A percentile compares a stretch with the other conserved stretches of the same genome.
These are phyloP conservation scores for Dothideomycetes sp. DNA, from an alignment of 2,329 filamentous ascomycete genomes.

Conservation along the genomic window DNA sequence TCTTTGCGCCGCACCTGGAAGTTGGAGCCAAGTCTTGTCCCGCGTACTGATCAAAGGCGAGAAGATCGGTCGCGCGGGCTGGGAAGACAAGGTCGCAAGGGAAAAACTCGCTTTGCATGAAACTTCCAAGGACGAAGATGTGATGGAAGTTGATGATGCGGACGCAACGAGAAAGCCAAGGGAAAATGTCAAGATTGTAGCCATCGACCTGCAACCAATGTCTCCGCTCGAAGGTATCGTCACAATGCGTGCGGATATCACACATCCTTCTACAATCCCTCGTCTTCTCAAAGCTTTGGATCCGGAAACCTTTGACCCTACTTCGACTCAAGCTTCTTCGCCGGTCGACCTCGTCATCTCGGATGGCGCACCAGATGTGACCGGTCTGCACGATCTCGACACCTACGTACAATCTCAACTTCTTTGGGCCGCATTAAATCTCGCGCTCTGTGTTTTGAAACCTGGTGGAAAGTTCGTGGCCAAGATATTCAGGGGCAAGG, in stretches of 20 bases:
- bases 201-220: constrained; percentile 94
- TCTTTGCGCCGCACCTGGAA: constrained; percentile 88
- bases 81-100: constrained; percentile 72
- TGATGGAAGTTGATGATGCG: constrained; percentile 1
- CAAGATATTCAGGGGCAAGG: constrained; percentile 91
- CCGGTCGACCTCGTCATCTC: constrained; percentile 90
- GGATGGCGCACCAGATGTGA: constrained; percentile 93
- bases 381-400: constrained; percentile 90
- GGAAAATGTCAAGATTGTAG: constrained; percentile 74
- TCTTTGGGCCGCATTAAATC: constrained; percentile 85
- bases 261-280: constrained; percentile 89
- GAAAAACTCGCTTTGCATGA: constrained; percentile 48
- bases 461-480: constrained; percentile 95
- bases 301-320: constrained; percentile 44
- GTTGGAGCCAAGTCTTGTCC: constrained; percentile 95
- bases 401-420: constrained; percentile 97
- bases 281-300: constrained; percentile 79
- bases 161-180: constrained; percentile 17
- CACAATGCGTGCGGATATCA: constrained; percentile 90
- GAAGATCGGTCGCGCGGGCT: constrained; percentile 74
- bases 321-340: constrained; percentile 47
- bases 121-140: neutral
- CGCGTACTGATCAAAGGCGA: constrained; percentile 89
- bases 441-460: constrained; percentile 83
- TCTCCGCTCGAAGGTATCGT: constrained; percentile 86